Evolutionary conservation across 2,329 filamentous ascomycete species (phyloP).

Genomic region (Exserohilum turcica): DNA sequence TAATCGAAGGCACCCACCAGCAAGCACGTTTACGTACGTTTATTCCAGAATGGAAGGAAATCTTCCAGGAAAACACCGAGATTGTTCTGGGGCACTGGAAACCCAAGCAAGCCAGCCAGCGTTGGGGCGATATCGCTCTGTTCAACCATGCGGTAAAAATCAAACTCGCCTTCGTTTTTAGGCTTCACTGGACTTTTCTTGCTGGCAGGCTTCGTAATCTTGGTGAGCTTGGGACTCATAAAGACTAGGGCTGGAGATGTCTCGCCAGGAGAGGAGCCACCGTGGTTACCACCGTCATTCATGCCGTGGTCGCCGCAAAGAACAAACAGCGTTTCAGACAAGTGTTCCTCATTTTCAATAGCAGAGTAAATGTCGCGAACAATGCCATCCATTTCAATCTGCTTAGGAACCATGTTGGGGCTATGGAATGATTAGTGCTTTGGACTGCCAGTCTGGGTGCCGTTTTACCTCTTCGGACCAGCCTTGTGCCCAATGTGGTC

Average conservation of each 20-base stretch:
- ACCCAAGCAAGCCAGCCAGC: conserved; percentile 80
- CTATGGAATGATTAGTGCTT: conserved; percentile 52
- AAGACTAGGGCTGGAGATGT: conserved; percentile 93
- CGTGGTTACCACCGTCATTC: conserved; percentile 98
- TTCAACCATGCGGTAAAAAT: conserved; percentile 84
- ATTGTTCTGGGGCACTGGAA: conserved; percentile 88
- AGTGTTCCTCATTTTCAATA: conserved; percentile 71
- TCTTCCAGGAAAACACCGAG: conserved; percentile 83
- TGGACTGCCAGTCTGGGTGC: not conserved
- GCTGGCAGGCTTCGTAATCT: conserved; percentile 51
- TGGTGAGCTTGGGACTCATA: conserved; percentile 78
- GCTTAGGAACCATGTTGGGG: conserved; percentile 89
- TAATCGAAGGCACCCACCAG: conserved; percentile 14
- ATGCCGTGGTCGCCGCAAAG: conserved; percentile 97
- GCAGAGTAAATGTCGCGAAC: conserved; percentile 76
- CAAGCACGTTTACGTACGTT: conserved; percentile 61
- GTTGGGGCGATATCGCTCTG: conserved; percentile 95
- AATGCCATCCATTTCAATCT: conserved; percentile 89
- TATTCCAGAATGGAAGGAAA: conserved; percentile 77
- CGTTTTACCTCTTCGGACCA: conserved; percentile 74
- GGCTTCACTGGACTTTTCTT: conserved; percentile 61
- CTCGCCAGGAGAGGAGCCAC: conserved; percentile 89
- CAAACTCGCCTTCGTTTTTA: conserved; percentile 65
- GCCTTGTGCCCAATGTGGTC: conserved; percentile 98
- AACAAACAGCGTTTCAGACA: conserved; percentile 79